Evolutionary conservation across 495 filamentous ascomycete genomes (phyloP), one percentile per base, ranked within the genome.

Genomic region (Pseudomonodictys pantanalensis): DNA sequence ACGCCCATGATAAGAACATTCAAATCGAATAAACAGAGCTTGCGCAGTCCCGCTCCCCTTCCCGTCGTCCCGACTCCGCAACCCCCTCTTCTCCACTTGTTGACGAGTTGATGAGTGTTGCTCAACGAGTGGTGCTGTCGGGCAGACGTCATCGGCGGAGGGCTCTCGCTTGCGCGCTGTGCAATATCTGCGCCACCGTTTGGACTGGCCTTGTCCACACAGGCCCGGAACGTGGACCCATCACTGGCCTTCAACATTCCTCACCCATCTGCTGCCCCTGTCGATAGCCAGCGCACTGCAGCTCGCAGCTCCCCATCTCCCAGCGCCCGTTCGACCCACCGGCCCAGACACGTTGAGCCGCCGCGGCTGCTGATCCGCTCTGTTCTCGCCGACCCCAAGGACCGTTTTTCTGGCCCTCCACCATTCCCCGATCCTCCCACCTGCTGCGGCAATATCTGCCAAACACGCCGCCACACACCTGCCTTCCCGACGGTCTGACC

Each of bases 401-500:
- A 29, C 32, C 35, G 32, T 23, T 58, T 12, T 33, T 18, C 56
- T 33, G 38, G 48, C 32, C 23, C 33, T 20, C 20, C 22, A 4
- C 28, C 41, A 44, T 11, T 38, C 2, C 26, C 41, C 42, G 11
- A 15, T 11, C 45, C 17, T 26, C 24, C 22, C 38, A 10, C 48
- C 18, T 24, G 24, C 41, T 48, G 42, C 58, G 58, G 58, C 56
- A 51, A 66, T 66, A 58, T 50, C 55, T 63, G 54, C 59, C 64
- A 67, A 8, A 26, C 64, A 62, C 59, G 58, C 64, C 18, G 60
- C 50, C 24, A 15, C 32, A 57, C n/a, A 20, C 55, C 1, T 28
- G 22, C 56, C 39, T 48, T 44, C 46, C 56, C 58, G 57, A 56
- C 64, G 67, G 53, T 59, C 51, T 67, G 56, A 68, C 67, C 67